Base-by-base conservation (phyloP, 2,329 filamentous ascomycete genomes). In the Sarocladium strictum region DNA sequence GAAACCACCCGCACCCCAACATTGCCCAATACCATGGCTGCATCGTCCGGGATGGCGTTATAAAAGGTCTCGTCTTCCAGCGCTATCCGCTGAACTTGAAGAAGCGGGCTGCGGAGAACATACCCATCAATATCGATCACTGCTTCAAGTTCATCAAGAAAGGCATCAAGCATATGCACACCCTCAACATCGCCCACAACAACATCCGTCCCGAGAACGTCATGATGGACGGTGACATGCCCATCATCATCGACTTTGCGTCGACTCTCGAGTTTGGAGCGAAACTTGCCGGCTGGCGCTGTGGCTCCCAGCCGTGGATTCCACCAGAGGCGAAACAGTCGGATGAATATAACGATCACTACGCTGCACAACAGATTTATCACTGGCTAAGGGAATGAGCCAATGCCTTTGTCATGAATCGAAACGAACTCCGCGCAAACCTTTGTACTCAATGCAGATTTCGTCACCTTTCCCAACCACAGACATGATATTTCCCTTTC, bases 181-280 rank as follows among this genome's bases (percentile, higher is more conserved):
- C 59, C 1, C 59, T 71, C 2, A 66, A 64, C 1, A 51, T 63
- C 24, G 63, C 65, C 9, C 68, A 71, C 55, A 72, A 72, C 51
- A 64, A 69, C 54, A 63, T 72, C 50, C 64, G 63, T 35, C 65
- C 65, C 3, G 55, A 57, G 27, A 70, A 70, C 47, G 61, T 71
- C 11, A 66, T 67, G 57, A 53, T 71, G 26, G 62, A 67, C 57
- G 58, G 58, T 32, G 64, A 64, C n/a, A 58, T 59, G 9, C 63
- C 69, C 6, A 58, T 68, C 26, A 58, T 72, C 40, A 62, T 72
- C 32, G 69, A 71, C 57, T 70, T 68, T 49, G 67, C 66, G 41
- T 67, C 66, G 15, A 53, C 50, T 2, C 50, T 38, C 32, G 17
- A n/a, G 9, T 38, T 53, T 19, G 50, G 50, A 17, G 21, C 35